These are phyloP conservation scores for Aspergillus sclerotiicarbonarius DNA, from an alignment of 495 filamentous ascomycete genomes.

Conservation along the genomic window DNA sequence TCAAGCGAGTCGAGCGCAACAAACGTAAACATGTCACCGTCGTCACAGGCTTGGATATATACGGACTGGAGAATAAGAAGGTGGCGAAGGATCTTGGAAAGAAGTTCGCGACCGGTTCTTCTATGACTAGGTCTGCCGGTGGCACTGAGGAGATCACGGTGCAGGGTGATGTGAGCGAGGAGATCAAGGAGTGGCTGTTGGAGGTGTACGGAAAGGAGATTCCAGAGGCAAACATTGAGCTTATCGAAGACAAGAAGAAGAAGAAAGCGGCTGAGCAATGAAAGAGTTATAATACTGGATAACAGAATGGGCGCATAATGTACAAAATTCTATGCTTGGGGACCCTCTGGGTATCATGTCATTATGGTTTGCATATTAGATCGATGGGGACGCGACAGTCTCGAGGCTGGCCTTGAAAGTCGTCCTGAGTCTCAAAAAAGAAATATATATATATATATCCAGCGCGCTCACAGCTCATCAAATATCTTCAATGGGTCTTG, in stretches of 20 bases:
- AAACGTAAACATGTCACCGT: conserved; percentile 96
- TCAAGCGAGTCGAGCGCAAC: conserved; percentile 96
- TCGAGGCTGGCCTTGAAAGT: conserved; percentile 9
- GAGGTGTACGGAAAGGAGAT: conserved; percentile 79
- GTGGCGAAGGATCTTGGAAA: conserved; percentile 52
- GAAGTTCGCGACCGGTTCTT: conserved; percentile 82
- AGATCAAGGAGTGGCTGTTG: conserved; percentile 84
- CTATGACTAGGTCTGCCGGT: conserved; percentile 80
- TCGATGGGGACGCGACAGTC: conserved; percentile 3
- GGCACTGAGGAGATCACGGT: conserved; percentile 97
- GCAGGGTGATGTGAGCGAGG: conserved; percentile 93
- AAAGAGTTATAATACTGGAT: not conserved
- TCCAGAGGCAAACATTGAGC: conserved; percentile 90
- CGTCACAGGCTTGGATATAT: conserved; percentile 82
- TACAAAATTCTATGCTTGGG: conserved; percentile 1
- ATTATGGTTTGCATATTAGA: conserved; percentile 12
- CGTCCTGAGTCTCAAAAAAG: not conserved
- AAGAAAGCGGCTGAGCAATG: conserved; percentile 32
- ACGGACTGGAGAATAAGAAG: conserved; percentile 91
- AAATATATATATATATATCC: no score
- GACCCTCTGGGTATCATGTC: conserved; percentile 31
- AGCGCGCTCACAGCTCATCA: conserved; percentile 31
- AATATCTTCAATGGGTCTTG: conserved; percentile 33
- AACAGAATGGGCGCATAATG: conserved; percentile 20
- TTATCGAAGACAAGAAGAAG: conserved; percentile 93